A percentile compares a stretch with the other conserved stretches of the same genome.
Evolutionary conservation across 2,329 filamentous ascomycete genomes (phyloP).

Genomic region (Monilinia aucupariae): DNA sequence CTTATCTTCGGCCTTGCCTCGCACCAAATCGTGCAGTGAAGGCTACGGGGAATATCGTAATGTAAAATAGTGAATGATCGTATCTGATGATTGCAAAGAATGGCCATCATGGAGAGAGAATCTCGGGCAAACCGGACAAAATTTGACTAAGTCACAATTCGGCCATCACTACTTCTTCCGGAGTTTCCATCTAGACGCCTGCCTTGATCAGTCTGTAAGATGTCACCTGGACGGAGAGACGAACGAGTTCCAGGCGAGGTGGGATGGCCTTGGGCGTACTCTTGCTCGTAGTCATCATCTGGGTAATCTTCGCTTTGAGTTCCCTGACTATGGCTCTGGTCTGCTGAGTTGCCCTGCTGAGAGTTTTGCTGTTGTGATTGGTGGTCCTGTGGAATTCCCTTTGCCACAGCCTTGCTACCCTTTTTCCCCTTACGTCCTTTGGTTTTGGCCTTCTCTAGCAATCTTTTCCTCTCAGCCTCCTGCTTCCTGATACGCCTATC

Average conservation of each 20-base stretch:
- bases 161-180: slow-evolving; percentile 11
- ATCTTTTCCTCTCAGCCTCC: slow-evolving; percentile 75
- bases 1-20: background rate
- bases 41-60: background rate
- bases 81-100: too few species aligned
- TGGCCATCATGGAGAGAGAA: background rate
- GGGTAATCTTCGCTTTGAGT: slow-evolving; percentile 46
- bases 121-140: too few species aligned
- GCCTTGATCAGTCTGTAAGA: slow-evolving; percentile 1
- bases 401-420: slow-evolving; percentile 50
- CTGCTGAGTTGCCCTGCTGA: slow-evolving; percentile 35
- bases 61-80: slow-evolving; percentile 1
- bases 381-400: slow-evolving; percentile 28
- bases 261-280: slow-evolving; percentile 30
- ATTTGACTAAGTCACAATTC: slow-evolving; percentile 10
- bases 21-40: background rate
- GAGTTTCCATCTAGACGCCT: slow-evolving; percentile 4
- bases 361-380: slow-evolving; percentile 34
- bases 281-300: slow-evolving; percentile 47
- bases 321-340: slow-evolving; percentile 35
- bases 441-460: slow-evolving; percentile 90
- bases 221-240: slow-evolving; percentile 4
- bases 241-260: background rate
- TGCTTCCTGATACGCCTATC: slow-evolving; percentile 79
- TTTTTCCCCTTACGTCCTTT: slow-evolving; percentile 90